Conservation (phyloP, 805 yeast species). For the Ogataea glucozyma region DNA sequence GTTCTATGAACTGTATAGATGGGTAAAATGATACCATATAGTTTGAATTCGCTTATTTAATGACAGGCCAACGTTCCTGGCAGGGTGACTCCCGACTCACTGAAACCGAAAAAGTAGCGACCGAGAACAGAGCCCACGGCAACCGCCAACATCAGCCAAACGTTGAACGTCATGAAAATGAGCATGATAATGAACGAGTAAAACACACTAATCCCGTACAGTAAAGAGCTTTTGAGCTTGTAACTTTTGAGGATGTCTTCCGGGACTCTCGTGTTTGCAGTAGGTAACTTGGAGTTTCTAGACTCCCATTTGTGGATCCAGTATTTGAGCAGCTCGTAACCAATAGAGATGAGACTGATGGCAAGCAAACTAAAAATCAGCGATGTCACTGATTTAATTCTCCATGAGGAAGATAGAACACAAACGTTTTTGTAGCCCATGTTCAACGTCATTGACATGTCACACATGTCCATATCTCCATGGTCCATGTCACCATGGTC, state of each 20-base stretch:
- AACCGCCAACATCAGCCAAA: constrained; percentile 48
- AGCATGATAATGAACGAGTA: constrained; percentile 48
- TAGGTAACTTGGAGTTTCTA: constrained; percentile 14
- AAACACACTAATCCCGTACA: constrained; percentile 44
- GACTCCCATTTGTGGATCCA: constrained; percentile 27
- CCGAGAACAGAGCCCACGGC: constrained; percentile 44
- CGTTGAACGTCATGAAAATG: constrained; percentile 49
- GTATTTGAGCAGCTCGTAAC: constrained; percentile 40
- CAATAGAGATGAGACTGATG: constrained; percentile 33
- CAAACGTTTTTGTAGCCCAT: constrained; percentile 46
- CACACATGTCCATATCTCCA: constrained; percentile 32
- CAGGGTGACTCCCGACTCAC: constrained; percentile 9
- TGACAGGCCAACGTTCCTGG: constrained; percentile 32
- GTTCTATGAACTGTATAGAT: constrained; percentile 8
- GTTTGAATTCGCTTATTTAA: constrained; percentile 9
- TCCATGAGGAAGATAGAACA: constrained; percentile 43
- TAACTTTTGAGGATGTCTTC: constrained; percentile 21
- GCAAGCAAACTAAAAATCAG: constrained; percentile 37
- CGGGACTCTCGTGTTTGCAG: constrained; percentile 11
- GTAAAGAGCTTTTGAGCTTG: constrained; percentile 32
- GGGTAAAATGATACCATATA: neutral
- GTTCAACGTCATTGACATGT: constrained; percentile 44
- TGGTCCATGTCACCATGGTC: constrained; percentile 22
- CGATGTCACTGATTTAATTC: constrained; percentile 36
- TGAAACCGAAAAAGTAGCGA: constrained; percentile 31